phyloP scores from a whole-genome alignment of 139 green algal species.

The Chlamydomonas sp. region DNA sequence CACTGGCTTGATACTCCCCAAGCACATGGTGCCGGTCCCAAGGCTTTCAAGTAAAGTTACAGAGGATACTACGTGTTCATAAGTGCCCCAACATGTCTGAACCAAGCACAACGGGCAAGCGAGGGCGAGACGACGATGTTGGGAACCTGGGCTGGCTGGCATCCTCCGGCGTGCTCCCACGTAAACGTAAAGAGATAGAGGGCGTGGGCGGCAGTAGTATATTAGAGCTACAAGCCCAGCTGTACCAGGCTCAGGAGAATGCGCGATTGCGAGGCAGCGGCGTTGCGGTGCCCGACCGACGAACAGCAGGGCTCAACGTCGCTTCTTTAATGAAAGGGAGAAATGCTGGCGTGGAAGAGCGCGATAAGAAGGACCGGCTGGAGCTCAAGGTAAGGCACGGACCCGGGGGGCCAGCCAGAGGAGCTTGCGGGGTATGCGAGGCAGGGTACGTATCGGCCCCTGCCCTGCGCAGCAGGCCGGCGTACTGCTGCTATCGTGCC shows the following conservation, averaged over 20 bases:
- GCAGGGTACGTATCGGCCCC: too few relatives aligned
- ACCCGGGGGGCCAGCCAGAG: not conserved
- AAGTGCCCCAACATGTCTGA: not conserved
- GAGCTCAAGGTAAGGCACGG: conserved; percentile 64
- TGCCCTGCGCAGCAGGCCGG: too few relatives aligned
- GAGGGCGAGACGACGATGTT: not conserved
- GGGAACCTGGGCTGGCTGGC: conserved; percentile 81
- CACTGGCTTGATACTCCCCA: too few relatives aligned
- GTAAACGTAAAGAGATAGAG: conserved; percentile 77
- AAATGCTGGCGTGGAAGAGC: conserved; percentile 78
- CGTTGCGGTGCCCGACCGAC: conserved; percentile 1
- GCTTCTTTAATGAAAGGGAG: conserved; percentile 43
- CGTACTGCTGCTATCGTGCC: too few relatives aligned
- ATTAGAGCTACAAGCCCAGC: conserved; percentile 81
- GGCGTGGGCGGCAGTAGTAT: conserved; percentile 73
- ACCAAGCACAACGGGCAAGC: not conserved
- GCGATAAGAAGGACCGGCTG: conserved; percentile 66
- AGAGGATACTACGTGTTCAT: too few relatives aligned
- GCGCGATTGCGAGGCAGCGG: not conserved
- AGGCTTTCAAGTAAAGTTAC: too few relatives aligned
- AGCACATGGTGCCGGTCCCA: too few relatives aligned
- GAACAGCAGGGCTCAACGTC: conserved; percentile 26
- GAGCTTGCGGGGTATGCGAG: too few relatives aligned
- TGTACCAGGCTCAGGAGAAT: conserved; percentile 59
- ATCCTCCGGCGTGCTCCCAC: conserved; percentile 68